A percentile compares a stretch with the other conserved stretches of the same genome.
Evolutionary conservation across 257 asterid species (phyloP).

Genomic region (Nicotiana obtusifolia): DNA sequence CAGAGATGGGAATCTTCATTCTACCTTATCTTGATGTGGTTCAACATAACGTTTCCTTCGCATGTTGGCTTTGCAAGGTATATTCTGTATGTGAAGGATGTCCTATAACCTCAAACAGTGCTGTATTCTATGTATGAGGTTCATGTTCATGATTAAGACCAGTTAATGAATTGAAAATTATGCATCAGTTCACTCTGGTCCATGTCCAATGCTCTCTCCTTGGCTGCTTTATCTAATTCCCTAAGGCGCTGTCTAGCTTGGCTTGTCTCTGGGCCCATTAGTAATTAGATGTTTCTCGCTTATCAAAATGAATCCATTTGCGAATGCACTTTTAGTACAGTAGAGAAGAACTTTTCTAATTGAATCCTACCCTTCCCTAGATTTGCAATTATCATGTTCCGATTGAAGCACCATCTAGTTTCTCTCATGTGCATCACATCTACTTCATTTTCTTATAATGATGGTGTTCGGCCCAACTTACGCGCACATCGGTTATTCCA

Average conservation of each 20-base stretch:
- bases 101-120: background rate
- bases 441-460: background rate
- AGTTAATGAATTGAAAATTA: background rate
- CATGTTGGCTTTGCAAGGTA: background rate
- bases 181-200: conserved; percentile 3
- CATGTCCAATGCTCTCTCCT: background rate
- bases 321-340: background rate
- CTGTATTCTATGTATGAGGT: background rate
- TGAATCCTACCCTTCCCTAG: background rate
- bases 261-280: conserved; percentile 3
- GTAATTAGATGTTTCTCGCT: background rate
- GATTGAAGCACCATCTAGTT: background rate
- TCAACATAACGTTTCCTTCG: background rate
- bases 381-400: background rate
- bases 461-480: background rate
- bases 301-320: background rate
- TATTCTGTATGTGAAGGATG: background rate
- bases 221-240: background rate
- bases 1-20: background rate
- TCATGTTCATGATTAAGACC: background rate
- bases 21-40: background rate
- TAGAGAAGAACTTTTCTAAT: background rate
- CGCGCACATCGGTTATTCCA: background rate
- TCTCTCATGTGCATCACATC: background rate
- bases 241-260: background rate